Percentiles rank a stretch among this genome's conserved stretches.
Evolutionary conservation across 2,329 filamentous ascomycete species (phyloP).

Genomic region (Myriosclerotinia curreyana): DNA sequence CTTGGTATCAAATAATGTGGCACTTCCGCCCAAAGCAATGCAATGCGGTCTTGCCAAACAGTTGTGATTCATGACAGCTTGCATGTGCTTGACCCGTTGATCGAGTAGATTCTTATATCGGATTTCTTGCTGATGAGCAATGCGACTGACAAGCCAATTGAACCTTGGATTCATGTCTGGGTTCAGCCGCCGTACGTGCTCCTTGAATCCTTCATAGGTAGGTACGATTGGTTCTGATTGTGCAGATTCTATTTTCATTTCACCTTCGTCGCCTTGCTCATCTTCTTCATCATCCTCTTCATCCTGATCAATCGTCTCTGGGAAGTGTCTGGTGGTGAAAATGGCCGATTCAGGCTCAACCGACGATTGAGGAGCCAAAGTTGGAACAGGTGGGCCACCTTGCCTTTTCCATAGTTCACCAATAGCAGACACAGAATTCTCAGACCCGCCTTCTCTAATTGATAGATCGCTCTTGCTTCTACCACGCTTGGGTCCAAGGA

Average conservation of each 20-base stretch:
- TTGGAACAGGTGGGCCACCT: constrained; percentile 57
- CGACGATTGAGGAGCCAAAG: constrained; percentile 48
- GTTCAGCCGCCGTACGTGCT: constrained; percentile 70
- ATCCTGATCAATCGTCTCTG: constrained; percentile 42
- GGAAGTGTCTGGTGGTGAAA: constrained; percentile 22
- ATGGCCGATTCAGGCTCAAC: constrained; percentile 33
- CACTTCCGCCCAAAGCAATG: constrained; percentile 63
- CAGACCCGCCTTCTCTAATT: constrained; percentile 1
- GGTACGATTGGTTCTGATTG: constrained; percentile 67
- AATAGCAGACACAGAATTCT: constrained; percentile 37
- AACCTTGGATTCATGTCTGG: constrained; percentile 61
- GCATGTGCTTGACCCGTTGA: constrained; percentile 66
- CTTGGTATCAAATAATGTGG: constrained; percentile 58
- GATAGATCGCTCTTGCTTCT: constrained; percentile 47
- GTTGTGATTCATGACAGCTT: constrained; percentile 51
- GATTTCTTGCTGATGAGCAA: constrained; percentile 75
- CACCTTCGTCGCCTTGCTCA: constrained; percentile 59
- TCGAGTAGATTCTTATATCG: constrained; percentile 77
- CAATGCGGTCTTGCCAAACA: constrained; percentile 65
- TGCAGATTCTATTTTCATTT: constrained; percentile 59
- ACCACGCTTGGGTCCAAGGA: constrained; percentile 51
- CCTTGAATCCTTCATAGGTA: constrained; percentile 71
- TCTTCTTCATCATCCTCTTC: constrained; percentile 59
- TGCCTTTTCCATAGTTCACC: constrained; percentile 53
- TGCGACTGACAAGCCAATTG: constrained; percentile 69